Percentiles rank a stretch among this genome's conserved stretches.
phyloP scores from a whole-genome alignment of 225 moss, liverwort and hornwort genomes.

The Rhytidiadelphus loreus region DNA sequence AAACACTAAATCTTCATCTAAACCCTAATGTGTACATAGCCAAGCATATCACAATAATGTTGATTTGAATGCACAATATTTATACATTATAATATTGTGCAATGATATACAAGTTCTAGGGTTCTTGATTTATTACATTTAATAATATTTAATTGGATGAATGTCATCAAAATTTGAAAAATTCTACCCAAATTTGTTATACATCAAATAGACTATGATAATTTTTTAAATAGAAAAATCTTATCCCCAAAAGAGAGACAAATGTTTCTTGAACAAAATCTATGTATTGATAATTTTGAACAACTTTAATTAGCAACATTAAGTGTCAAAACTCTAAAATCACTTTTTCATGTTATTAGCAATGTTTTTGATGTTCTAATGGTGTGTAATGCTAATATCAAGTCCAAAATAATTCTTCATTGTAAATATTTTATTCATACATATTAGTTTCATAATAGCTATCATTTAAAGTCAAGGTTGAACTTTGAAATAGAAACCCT shows the following conservation, averaged over 20 bases:
- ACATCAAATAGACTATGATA: too few species aligned
- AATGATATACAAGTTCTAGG: background rate
- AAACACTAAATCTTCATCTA: too few species aligned
- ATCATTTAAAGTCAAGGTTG: background rate
- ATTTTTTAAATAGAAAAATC: background rate
- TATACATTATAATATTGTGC: background rate
- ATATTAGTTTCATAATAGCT: background rate
- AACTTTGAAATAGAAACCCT: background rate
- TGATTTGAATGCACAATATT: background rate
- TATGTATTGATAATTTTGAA: background rate
- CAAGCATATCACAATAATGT: background rate
- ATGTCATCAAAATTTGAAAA: background rate
- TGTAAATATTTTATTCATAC: background rate
- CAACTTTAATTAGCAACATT: background rate
- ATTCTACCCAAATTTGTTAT: background rate
- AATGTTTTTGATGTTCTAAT: background rate
- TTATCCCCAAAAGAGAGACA: too few species aligned
- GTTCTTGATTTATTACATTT: too few species aligned
- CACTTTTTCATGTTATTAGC: background rate
- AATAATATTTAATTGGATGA: background rate
- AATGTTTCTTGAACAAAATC: background rate
- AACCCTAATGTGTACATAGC: fast-evolving
- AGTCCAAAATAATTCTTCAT: background rate
- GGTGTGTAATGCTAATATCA: background rate
- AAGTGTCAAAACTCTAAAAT: background rate